Evolutionary conservation across 2,329 filamentous ascomycete genomes (phyloP), one percentile per base, ranked within the genome.

Genomic region (Cylindrodendrum hubeiense): DNA sequence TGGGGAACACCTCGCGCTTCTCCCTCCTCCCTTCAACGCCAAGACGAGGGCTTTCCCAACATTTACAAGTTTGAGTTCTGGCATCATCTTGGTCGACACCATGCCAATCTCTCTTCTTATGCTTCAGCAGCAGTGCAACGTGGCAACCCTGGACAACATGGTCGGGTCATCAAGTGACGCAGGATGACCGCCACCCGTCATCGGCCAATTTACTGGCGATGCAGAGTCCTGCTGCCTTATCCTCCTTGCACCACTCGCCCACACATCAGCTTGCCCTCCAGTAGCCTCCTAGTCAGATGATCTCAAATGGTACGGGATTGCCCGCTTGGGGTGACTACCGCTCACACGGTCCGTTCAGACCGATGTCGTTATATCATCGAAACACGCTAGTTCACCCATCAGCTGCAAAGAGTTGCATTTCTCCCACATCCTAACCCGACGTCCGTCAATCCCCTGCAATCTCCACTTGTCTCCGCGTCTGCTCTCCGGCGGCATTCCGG

Each of bases 341-440:
- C 71, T 68, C 66, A 66, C 65, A 65, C 71, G 71, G 71, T 71
- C 71, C 71, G 71, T 57, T 52, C 67, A 60, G 61, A 74, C 71
- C 71, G 71, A 50, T 58, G 43, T 63, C 55, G 46, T 52, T 65
- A 65, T 62, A 57, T 39, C 50, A 58, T 63, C 54, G 43, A 63
- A 59, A 44, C 46, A 37, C 62, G 39, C 57, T 65, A 62, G 39
- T 30, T 58, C 37, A 37, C 41, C 49, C 58, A 46, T 61, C 62
- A 54, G 52, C 53, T 62, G 57, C 58, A 60, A 19, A 30, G 8
- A 49, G 60, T 51, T 67, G 54, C 67, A 62, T 55, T 43, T 64
- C 52, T 46, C 54, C 63, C 39, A 39, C 57, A 46, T 63, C 33
- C 53, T 26, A 58, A 50, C 49, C n/a, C 28, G 30, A 33, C 53